Percentiles rank a stretch among this genome's conserved stretches.
Conservation (phyloP, 345 rosid species). For the Microthlaspi erraticum region DNA sequence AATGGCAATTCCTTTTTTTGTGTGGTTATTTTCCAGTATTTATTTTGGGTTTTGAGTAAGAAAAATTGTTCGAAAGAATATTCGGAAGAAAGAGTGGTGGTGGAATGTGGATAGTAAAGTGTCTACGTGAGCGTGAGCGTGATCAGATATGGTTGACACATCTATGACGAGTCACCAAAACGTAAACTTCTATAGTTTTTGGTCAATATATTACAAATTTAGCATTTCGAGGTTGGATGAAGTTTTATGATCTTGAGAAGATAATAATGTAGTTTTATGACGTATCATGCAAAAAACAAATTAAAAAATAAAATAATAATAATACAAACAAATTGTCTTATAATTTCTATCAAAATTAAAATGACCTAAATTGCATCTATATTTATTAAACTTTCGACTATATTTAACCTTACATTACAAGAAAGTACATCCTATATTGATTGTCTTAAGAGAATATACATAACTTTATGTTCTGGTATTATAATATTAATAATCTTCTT, state of each 20-base stretch:
- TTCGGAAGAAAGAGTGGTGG: constrained; percentile 7
- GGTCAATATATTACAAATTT: constrained; percentile 40
- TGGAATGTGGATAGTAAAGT: constrained; percentile 13
- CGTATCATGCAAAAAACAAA: constrained; percentile 12
- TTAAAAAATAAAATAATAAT: too few species aligned
- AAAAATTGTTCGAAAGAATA: background rate
- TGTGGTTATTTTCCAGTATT: background rate
- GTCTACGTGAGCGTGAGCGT: background rate
- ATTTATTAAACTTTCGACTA: background rate
- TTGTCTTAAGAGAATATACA: background rate
- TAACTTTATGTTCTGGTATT: background rate
- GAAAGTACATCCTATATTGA: too few species aligned
- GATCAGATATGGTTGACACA: constrained; percentile 37
- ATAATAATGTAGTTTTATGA: constrained; percentile 26
- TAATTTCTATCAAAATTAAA: background rate
- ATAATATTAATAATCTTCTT: background rate
- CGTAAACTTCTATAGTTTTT: background rate
- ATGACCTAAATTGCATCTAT: constrained; percentile 1
- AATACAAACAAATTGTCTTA: too few species aligned
- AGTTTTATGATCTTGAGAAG: constrained; percentile 1
- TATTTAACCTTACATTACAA: too few species aligned
- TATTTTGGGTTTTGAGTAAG: background rate
- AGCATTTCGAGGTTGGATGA: constrained; percentile 45
- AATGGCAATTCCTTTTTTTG: background rate
- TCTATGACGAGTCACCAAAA: constrained; percentile 30